Evolutionary conservation across 2,329 filamentous ascomycete genomes (phyloP), one percentile per base, ranked within the genome.

Genomic region (Penicillium freii): DNA sequence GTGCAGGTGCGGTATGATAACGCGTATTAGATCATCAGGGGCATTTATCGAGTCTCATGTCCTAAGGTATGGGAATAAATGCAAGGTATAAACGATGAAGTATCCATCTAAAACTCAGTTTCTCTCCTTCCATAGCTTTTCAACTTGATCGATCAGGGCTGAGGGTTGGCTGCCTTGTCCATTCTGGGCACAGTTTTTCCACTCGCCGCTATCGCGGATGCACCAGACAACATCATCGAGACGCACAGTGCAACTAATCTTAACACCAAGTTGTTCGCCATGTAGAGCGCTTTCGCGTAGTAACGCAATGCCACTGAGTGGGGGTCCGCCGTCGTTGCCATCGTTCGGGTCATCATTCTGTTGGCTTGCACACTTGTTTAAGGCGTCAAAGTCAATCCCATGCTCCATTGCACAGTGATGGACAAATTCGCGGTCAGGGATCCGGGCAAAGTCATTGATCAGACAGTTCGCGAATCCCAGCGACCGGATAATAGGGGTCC

Each of bases 391-490:
- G 68, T 94, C 88, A 48, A 97, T 87, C 29, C 91, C 92, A 70
- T 96, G 91, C 76, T 97, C 91, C 50, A 96, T 80, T 3, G 94
- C 91, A 73, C 94, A 99, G 71, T 91, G 87, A 71, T 95, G 84
- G 40, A 97, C 83, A 19, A 97, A 82, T n/a, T 82, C 81, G 50
- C 88, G 84, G 34, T 90, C 81, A 2, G 94, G 93, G 34, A 99
- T 96, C 8, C 86, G 75, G 23, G 80, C 54, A 75, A 92, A 99
- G 60, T 92, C 84, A 61, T 82, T 83, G 23, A 87, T 87, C 56
- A 99, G 78, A 77, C 94, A 99, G 83, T 95, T 94, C 56, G 91
- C 88, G 77, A 97, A 99, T 60, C 93, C 93, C 23, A 99, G 86
- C 68, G 89, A 92, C 63, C 87, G 90, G 76, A 96, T 94, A 33